Conservation (phyloP, 768 basidiomycete genomes). For the Naganishia onofrii region DNA sequence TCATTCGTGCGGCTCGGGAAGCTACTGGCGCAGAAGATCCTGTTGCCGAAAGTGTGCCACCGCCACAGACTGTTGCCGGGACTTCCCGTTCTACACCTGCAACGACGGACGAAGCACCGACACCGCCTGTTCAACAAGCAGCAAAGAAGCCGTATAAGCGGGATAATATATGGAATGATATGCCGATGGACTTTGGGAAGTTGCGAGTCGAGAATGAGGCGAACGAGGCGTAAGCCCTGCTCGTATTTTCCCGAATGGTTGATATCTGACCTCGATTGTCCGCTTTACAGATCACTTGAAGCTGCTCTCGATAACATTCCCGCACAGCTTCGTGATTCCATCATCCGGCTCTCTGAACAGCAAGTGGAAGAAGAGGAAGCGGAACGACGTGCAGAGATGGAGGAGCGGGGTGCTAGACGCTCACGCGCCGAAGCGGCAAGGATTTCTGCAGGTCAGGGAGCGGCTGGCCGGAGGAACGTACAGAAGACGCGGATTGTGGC, state of each 20-base stretch:
- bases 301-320: slow-evolving; percentile 48
- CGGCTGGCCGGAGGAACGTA: no score
- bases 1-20: slow-evolving; percentile 53
- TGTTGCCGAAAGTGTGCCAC: background rate
- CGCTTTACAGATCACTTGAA: slow-evolving; percentile 10
- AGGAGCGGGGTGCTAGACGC: slow-evolving; percentile 38
- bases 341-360: slow-evolving; percentile 70
- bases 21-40: background rate
- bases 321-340: slow-evolving; percentile 79
- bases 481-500: slow-evolving; percentile 45
- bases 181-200: slow-evolving; percentile 63
- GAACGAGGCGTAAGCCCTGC: slow-evolving; percentile 52
- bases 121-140: background rate
- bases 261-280: no score
- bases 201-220: slow-evolving; percentile 63
- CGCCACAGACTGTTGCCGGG: background rate
- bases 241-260: no score
- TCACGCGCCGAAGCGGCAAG: slow-evolving; percentile 38
- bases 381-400: slow-evolving; percentile 45
- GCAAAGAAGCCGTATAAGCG: slow-evolving; percentile 17
- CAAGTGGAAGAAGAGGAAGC: slow-evolving; percentile 64
- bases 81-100: background rate
- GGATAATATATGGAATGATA: slow-evolving; percentile 72
- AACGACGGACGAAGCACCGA: background rate
- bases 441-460: background rate